Base-by-base conservation (phyloP, 83 land plant species). In the Picea abies region DNA sequence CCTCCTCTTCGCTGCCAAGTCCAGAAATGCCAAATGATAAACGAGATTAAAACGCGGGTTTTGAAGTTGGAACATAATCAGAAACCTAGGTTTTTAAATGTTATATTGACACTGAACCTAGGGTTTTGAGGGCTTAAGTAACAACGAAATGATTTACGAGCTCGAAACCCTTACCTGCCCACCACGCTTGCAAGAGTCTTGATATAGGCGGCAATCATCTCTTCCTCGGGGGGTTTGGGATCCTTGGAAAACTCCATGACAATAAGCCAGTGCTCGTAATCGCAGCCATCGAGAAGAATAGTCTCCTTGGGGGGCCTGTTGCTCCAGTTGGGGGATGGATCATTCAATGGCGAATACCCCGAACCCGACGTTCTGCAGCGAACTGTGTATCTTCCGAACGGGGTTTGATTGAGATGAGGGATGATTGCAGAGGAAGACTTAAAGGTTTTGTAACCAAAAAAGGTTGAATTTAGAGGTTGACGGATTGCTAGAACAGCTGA, bases 211-310 rank as follows among this genome's bases (percentile, higher is more conserved):
- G 65, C 80, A 25, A 90, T 72, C 93, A 92, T 92, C 58, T 90
- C 91, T 4, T 88, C 91, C 72, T 87, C 88, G 1, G 89, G 61
- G 79, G 88, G 92, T 66, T 90, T 90, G 32, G 85, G 85, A 10
- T 90, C 87, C n/a, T 84, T 23, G 12, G 90, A 82, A 39, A 92
- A 92, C 87, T 92, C 94, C 94, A 92, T 87, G 26, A 92, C 94
- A 35, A 92, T 90, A 35, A 92, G 92, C 94, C 94, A 92, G 81
- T 92, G 94, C 83, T 92, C 92, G 81, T 92, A 92, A 63, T 92
- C 94, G 83, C 94, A 92, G 9, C 94, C 94, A 44, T 90, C 92
- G 60, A 92, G 88, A 26, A 88, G 84, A 23, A 92, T 90, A 20
- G 92, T 92, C 81, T 92, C 92, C 82, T 90, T 92, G 39, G 92